A percentile compares a stretch with the other conserved stretches of the same genome.
Evolutionary conservation across 768 basidiomycete genomes (phyloP).

Genomic region (Terana coerulea): DNA sequence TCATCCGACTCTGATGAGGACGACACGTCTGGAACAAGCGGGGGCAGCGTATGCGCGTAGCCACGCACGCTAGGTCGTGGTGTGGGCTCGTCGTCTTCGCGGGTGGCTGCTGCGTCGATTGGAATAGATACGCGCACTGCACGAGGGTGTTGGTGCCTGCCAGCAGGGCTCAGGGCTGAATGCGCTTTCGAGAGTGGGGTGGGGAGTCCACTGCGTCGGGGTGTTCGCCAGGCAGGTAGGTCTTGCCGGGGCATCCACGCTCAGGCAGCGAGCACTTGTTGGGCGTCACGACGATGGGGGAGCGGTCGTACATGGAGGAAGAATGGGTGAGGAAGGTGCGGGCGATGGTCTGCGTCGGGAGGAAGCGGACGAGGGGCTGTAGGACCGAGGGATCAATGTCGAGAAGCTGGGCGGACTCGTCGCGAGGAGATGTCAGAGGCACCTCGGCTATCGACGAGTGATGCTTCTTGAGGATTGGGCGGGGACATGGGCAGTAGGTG

Average conservation of each 20-base stretch:
- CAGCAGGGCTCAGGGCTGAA: constrained; percentile 12
- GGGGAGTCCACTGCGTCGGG: constrained; percentile 7
- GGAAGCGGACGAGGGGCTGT: constrained; percentile 46
- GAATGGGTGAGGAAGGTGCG: constrained; percentile 41
- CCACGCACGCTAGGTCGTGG: constrained; percentile 22
- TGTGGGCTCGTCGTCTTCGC: constrained; percentile 20
- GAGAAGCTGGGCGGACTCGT: constrained; percentile 33
- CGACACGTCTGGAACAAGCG: constrained; percentile 59
- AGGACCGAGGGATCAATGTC: constrained; percentile 52
- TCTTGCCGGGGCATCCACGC: constrained; percentile 72
- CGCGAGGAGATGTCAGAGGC: constrained; percentile 23
- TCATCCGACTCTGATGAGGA: constrained; percentile 60
- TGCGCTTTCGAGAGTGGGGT: neutral
- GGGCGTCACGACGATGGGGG: constrained; percentile 70
- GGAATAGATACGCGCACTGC: constrained; percentile 23
- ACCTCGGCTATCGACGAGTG: neutral
- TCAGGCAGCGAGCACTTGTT: constrained; percentile 76
- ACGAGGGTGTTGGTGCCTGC: constrained; percentile 45
- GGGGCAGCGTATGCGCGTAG: constrained; percentile 29
- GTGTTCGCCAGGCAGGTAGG: constrained; percentile 49
- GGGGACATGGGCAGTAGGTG: constrained; percentile 32
- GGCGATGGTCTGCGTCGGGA: constrained; percentile 34
- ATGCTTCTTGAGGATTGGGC: constrained; percentile 56
- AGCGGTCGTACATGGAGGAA: constrained; percentile 63
- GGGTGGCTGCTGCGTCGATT: constrained; percentile 14